Base-by-base conservation (phyloP, 2,329 filamentous ascomycete species). In the Allantophomopsis cytisporea region DNA sequence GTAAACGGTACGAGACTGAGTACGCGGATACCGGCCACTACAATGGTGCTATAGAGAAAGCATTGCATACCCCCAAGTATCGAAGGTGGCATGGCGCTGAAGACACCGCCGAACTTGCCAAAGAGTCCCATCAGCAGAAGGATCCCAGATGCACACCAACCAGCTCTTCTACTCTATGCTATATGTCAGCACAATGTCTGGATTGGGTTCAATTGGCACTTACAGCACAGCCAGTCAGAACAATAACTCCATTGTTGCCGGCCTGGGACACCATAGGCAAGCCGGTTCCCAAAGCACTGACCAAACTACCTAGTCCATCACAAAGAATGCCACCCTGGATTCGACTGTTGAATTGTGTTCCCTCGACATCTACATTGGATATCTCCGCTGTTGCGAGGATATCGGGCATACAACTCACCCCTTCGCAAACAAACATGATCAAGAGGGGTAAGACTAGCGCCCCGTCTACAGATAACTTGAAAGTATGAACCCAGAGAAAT, bases 401-500 rank as follows among this genome's bases (percentile, higher is more conserved):
- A 50, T 79, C 75, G 37, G 59, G 59, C 49, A 63, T 62, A 35
- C 58, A 61, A n/a, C 73, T 73, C 31, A 81, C 80, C 7, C 75
- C 71, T 55, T 82, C 77, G 65, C 80, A 81, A 49, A 77, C 71
- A 31, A 77, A 66, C 38, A 81, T 75, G 47, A 81, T 71, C 20
- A 80, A 54, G 30, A 80, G 54, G 0, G 78, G 78, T 2, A 83
- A 57, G 2, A 82, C 73, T n/a, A 82, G 63, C 0, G 78, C 77
- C 0, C 71, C 72, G 47, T 83, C 81, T 7, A 82, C 63, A 7
- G 62, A 65, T 6, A 83, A 59, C n/a, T 70, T 70, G 63, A 82
- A 83, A 0, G 75, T 82, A 44, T 77, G 65, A 15, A 80, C 73
- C 78, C 78, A 83, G 52, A 82, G 71, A 57, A 83, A 83, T n/a